Base-by-base conservation (phyloP, 768 basidiomycete species). In the Mycena vulgaris region DNA sequence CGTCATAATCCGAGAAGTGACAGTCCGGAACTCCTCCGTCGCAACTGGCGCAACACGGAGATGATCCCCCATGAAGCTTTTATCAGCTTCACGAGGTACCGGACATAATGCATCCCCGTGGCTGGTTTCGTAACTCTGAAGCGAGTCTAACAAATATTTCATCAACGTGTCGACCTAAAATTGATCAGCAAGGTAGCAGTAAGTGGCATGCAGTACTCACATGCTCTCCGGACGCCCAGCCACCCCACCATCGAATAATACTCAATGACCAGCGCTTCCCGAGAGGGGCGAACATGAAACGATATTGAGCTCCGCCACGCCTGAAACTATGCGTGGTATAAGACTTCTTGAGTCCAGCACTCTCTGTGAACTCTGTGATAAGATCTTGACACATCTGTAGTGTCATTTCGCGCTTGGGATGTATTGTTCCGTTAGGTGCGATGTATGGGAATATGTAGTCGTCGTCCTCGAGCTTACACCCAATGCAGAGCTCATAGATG, bases 191-290 rank as follows among this genome's bases (percentile, higher is more conserved):
- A 37, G 17, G 42, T 45, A 14, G 21, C 9, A 8, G 9, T 45
- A 5, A 5, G 19, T 37, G 21, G 5, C 42, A 45, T 8, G 9
- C 21, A 45, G 19, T 7, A 40, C 80, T 35, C 57, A 84, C 83
- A 57, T 80, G 75, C 68, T 85, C 82, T 0, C 78, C 75, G 19
- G 74, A 67, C 27, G 82, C 80, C 84, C 83, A 84, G 5, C 83
- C 82, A 1, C 83, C 85, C 83, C 84, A 86, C 84, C 83, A 85
- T 13, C 73, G 75, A 8, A 84, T 75, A 3, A 48, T 71, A 10
- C 57, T 72, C 33, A 86, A 61, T 0, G 80, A 75, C 84, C 85
- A 86, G 5, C 77, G 70, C 45, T 80, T 55, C 0, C 79, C 77
- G 6, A 80, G 16, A 0, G 80, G 84, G 2, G 83, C 82, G 63